These are phyloP conservation scores for Suillus plorans DNA, from an alignment of 768 basidiomycete species.

Conservation along the genomic window DNA sequence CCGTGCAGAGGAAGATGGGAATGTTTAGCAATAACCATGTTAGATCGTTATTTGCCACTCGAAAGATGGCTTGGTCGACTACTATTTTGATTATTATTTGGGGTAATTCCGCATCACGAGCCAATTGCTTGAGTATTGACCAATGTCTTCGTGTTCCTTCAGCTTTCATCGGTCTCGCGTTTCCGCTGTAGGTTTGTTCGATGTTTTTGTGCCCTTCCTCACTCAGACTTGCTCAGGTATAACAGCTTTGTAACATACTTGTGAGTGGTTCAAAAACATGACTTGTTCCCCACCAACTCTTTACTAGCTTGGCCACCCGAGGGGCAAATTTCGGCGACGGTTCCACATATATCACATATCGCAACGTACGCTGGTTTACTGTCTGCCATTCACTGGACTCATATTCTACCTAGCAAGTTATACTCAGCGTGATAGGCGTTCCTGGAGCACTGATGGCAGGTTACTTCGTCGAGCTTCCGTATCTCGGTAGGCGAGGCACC, in stretches of 20 bases:
- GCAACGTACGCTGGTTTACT: conserved; percentile 46
- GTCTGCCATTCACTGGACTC: neutral
- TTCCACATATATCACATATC: conserved; percentile 69
- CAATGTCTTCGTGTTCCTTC: conserved; percentile 6
- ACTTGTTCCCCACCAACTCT: neutral
- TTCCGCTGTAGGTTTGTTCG: conserved; percentile 50
- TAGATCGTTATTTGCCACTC: conserved; percentile 48
- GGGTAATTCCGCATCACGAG: conserved; percentile 33
- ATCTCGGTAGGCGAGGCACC: conserved; percentile 53
- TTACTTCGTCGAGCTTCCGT: conserved; percentile 49
- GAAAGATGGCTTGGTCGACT: conserved; percentile 51
- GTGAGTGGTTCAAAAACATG: conserved; percentile 29
- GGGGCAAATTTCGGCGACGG: conserved; percentile 71
- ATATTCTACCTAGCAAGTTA: conserved; percentile 44
- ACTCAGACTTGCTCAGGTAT: conserved; percentile 31
- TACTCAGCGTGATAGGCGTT: conserved; percentile 55
- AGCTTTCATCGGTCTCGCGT: conserved; percentile 78
- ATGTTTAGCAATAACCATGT: conserved; percentile 44
- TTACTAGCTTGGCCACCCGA: conserved; percentile 54
- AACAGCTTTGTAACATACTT: conserved; percentile 55
- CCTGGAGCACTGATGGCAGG: conserved; percentile 60
- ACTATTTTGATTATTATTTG: conserved; percentile 50
- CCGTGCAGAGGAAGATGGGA: conserved; percentile 38
- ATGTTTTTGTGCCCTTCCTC: neutral
- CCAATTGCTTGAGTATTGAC: neutral